Evolutionary conservation across 495 filamentous ascomycete species (phyloP).

Genomic region (Talaromyces wortmannii): DNA sequence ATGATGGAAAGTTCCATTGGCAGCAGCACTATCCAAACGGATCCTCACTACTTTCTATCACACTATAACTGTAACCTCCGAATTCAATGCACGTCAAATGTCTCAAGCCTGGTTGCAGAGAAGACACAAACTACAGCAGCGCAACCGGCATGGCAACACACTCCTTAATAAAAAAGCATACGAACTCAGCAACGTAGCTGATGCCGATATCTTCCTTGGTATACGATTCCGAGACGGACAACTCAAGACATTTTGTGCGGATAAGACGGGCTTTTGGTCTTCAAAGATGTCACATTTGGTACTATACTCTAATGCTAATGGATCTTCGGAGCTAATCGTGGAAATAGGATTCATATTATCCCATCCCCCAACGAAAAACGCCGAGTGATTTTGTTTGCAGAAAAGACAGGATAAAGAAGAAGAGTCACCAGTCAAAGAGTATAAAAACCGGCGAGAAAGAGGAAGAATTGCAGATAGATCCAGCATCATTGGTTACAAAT

Average conservation of each 20-base stretch:
- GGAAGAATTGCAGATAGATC: background rate
- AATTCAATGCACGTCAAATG: too few species aligned
- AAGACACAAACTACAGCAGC: background rate
- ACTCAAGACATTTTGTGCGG: background rate
- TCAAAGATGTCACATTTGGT: background rate
- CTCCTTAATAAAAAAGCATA: background rate
- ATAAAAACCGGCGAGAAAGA: conserved; percentile 1
- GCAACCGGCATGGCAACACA: background rate
- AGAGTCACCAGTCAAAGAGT: background rate
- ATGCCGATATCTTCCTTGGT: background rate
- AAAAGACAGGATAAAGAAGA: conserved; percentile 2
- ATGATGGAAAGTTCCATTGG: too few species aligned
- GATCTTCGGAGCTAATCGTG: conserved; percentile 1
- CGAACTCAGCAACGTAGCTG: background rate
- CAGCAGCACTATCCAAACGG: too few species aligned
- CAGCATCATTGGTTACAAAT: conserved; percentile 4
- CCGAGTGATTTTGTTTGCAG: conserved; percentile 1
- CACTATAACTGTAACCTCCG: too few species aligned
- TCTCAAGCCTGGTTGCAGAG: background rate
- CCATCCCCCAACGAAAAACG: background rate
- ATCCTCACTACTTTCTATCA: too few species aligned
- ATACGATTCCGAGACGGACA: background rate
- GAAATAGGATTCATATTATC: conserved; percentile 4
- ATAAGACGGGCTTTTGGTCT: background rate
- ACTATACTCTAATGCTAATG: conserved; percentile 3